Base-by-base conservation (phyloP, 2,329 filamentous ascomycete genomes). In the Knufia petricola region DNA sequence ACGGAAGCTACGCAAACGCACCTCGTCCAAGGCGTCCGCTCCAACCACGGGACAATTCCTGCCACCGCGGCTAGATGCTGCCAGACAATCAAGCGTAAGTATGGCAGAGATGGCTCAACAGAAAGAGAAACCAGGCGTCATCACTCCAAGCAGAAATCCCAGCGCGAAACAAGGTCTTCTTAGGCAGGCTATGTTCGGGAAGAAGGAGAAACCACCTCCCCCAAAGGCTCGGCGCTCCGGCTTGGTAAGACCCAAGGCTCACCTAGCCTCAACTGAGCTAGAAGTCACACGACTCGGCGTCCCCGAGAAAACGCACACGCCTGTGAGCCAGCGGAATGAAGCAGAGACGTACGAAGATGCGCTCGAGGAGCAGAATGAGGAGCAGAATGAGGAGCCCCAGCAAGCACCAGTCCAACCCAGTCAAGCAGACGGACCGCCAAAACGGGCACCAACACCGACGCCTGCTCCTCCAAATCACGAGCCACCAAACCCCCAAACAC, bases 81-180 rank as follows among this genome's bases (percentile, higher is more conserved):
- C 85, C 45, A 77, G 76, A n/a, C 78, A 77, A 41, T 94, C 87
- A 62, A 81, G 75, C 59, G 70, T 87, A 55, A 89, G 85, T 60
- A 83, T 92, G 40, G 73, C 79, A 28, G 84, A 92, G 58, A 79
- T 94, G 36, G 87, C 87, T 4, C 78, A 79, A 9, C 84, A 88
- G 38, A 86, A 76, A 63, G 87, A 90, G 66, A 88, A 85, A 63
- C 87, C 87, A 0, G 87, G 85, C 1, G 79, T 90, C 19, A 81
- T 88, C 59, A 88, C 87, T 15, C 87, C 86, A 4, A 87, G 85
- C 61, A 75, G 82, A 40, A 67, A 64, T 55, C 58, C 53, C 41
- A 59, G 47, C 46, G 46, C 49, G 34, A 58, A 58, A 43, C 52
- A 61, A 21, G 54, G 52, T 48, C 45, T 56, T 39, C 52, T n/a